A percentile compares a stretch with the other conserved stretches of the same genome.
Conservation (phyloP, 139 green algal genomes). For the Chlamydomonas sp. region DNA sequence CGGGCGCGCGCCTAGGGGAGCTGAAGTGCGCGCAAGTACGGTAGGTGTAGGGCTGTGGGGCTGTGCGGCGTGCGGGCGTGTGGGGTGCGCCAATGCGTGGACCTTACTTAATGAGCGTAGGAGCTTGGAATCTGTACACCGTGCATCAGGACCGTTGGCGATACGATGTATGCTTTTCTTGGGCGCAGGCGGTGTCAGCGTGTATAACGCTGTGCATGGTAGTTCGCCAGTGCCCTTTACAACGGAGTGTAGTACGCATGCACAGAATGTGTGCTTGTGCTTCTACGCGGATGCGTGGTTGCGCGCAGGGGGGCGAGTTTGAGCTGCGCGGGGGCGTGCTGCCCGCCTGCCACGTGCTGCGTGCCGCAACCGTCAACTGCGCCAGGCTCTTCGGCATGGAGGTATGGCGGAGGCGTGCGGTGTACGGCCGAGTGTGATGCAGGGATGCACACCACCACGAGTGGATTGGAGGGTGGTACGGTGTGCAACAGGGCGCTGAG, state of each 20-base stretch:
- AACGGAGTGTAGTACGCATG: neutral
- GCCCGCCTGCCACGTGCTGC: conserved; percentile 35
- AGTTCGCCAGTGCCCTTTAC: neutral
- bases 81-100: too few relatives aligned
- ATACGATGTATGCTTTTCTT: too few relatives aligned
- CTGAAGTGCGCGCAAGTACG: conserved; percentile 52
- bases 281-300: neutral
- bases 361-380: conserved; percentile 48
- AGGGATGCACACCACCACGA: too few relatives aligned
- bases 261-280: neutral
- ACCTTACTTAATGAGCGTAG: too few relatives aligned
- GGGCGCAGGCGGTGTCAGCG: neutral
- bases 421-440: neutral
- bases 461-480: too few relatives aligned
- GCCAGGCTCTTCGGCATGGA: conserved; percentile 50
- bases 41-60: neutral
- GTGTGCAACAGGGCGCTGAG: too few relatives aligned
- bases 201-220: neutral
- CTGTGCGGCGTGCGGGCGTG: too few relatives aligned
- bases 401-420: conserved; percentile 4
- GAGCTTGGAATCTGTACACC: too few relatives aligned
- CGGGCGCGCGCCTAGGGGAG: conserved; percentile 61
- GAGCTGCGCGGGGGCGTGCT: conserved; percentile 38
- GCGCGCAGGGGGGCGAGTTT: conserved; percentile 44
- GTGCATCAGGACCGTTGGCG: too few relatives aligned